Percentiles rank a stretch among this genome's conserved stretches.
These are phyloP conservation scores for Schizochytrium sp. DNA, from an alignment of 108 stramenopile genomes.

Conservation along the genomic window DNA sequence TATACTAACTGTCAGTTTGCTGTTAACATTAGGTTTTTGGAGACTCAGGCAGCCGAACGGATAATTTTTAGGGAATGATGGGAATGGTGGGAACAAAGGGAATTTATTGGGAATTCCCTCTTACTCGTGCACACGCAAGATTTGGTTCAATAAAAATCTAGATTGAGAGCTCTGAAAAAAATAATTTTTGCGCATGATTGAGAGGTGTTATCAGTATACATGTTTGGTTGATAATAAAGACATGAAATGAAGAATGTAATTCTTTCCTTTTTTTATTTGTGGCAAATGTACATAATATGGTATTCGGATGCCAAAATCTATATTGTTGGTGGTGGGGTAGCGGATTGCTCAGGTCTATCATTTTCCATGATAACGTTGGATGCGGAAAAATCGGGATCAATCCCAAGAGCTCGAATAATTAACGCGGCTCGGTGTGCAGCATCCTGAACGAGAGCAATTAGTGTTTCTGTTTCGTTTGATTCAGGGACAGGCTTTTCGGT, in stretches of 20 bases:
- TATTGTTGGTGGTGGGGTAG: background rate
- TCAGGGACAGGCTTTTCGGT: background rate
- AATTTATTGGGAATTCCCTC: too few relatives aligned
- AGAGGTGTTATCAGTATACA: too few relatives aligned
- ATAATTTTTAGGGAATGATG: background rate
- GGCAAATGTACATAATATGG: background rate
- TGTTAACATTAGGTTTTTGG: background rate
- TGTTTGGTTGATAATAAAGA: too few relatives aligned
- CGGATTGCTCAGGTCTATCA: too few relatives aligned
- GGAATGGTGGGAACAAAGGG: background rate
- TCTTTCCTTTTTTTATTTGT: too few relatives aligned
- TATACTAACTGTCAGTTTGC: too few relatives aligned
- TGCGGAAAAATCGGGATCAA: background rate
- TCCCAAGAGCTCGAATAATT: background rate
- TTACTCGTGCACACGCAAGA: too few relatives aligned
- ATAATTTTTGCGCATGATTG: too few relatives aligned
- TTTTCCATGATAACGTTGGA: background rate
- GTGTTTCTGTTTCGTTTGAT: background rate
- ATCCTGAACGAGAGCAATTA: background rate
- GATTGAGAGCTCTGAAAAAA: too few relatives aligned
- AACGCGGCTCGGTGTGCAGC: slow-evolving; percentile 6
- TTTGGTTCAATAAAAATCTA: too few relatives aligned
- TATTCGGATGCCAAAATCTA: background rate
- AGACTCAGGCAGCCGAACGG: background rate
- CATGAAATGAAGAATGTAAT: too few relatives aligned